Evolutionary conservation across 768 basidiomycete genomes (phyloP), one percentile per base, ranked within the genome.

Genomic region (Auriscalpium vulgare): DNA sequence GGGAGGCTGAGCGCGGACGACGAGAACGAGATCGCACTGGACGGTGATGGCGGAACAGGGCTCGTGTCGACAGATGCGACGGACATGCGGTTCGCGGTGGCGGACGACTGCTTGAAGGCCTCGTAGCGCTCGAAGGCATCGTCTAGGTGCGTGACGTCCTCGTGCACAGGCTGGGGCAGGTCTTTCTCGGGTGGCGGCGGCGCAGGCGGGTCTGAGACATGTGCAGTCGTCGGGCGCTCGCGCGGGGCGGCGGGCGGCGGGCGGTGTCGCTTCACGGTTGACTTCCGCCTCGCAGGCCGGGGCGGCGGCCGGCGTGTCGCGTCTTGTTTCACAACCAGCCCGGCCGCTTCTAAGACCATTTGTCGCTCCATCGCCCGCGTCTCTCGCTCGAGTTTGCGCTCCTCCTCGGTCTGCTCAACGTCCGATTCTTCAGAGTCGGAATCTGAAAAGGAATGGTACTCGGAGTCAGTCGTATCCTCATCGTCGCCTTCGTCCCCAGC

Each of bases 121-220:
- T 95, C 90, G 65, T 95, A 97, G 38, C 91, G 78, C 55, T 90
- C 89, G 67, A 87, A 95, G 0, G 94, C 94, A 67, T 95, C 92
- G 62, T 92, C 87, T 38, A 88, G 71, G 11, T 65, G 67, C 14
- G 68, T 54, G 8, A 62, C 46, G 43, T 53, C 53, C 17, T 68
- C 59, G 40, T 50, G 37, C 29, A 29, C 29, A 29, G 29, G 29
- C 29, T 29, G 29, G 29, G 29, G 29, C 3, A 56, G 51, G 10
- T 64, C 65, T 2, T 53, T 34, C 14, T 51, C 60, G 6, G 69
- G 74, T 4, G 68, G 65, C 46, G 74, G 34, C 21, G 46, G 38
- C 14, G 55, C 14, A 1, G 48, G 23, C 2, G 55, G 67, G 8
- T 68, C 68, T 60, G 54, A 69, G 59, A 66, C 58, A 46, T 60